A percentile compares a stretch with the other conserved stretches of the same genome.
Conservation (phyloP, 2,329 filamentous ascomycete genomes). For the Phaeosphaeriaceae sp. region DNA sequence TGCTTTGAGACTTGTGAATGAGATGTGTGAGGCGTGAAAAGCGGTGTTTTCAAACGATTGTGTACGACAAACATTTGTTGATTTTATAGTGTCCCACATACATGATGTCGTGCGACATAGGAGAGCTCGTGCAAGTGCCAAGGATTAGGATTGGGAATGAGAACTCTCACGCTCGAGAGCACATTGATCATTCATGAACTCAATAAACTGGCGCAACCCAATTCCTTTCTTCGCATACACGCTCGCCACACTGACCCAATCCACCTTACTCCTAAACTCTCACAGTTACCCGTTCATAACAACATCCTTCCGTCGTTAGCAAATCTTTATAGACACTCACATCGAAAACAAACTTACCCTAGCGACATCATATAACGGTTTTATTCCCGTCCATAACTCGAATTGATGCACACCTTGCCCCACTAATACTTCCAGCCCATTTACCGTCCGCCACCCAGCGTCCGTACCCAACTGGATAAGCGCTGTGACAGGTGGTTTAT, state of each 20-base stretch:
- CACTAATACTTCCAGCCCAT: conserved; percentile 86
- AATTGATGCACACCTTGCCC: conserved; percentile 89
- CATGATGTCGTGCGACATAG: too few relatives aligned
- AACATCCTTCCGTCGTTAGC: conserved; percentile 20
- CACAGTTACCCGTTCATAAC: conserved; percentile 18
- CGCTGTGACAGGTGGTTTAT: conserved; percentile 83
- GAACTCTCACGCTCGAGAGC: too few relatives aligned
- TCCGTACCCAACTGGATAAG: conserved; percentile 83
- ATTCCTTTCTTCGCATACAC: too few relatives aligned
- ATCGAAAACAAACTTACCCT: conserved; percentile 54
- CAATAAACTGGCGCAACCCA: too few relatives aligned
- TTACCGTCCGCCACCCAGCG: conserved; percentile 80
- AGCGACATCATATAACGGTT: conserved; percentile 73
- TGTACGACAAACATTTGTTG: too few relatives aligned
- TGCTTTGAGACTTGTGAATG: too few relatives aligned
- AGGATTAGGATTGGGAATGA: too few relatives aligned
- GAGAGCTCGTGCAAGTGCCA: too few relatives aligned
- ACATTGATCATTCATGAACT: too few relatives aligned
- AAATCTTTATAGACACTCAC: not conserved
- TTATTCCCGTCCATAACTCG: conserved; percentile 83
- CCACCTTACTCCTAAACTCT: not conserved
- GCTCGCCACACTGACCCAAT: not conserved
- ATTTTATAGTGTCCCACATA: too few relatives aligned
- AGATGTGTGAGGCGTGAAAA: too few relatives aligned
- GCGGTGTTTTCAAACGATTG: too few relatives aligned